Evolutionary conservation across 2,329 filamentous ascomycete species (phyloP).

Genomic region (Leptographium galeiforme): DNA sequence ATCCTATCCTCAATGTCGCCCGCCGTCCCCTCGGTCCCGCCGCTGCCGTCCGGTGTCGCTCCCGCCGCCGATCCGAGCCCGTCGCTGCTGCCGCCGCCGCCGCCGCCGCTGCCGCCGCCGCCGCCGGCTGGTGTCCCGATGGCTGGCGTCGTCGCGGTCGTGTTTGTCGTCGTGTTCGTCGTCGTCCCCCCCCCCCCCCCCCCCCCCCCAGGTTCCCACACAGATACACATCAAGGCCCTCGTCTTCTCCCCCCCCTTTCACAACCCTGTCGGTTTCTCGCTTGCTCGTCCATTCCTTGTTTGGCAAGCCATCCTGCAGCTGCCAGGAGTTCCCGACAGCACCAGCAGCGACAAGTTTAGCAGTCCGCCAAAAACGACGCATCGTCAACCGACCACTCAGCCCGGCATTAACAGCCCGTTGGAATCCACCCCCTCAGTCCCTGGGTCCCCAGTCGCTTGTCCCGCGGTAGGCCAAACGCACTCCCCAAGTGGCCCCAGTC

Average conservation of each 20-base stretch:
- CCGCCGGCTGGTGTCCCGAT: neutral
- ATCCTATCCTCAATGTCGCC: slow-evolving; percentile 71
- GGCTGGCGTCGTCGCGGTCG: neutral
- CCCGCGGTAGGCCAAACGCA: neutral
- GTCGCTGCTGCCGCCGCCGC: neutral
- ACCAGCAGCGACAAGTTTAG: neutral
- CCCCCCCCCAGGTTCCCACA: neutral
- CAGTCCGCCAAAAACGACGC: neutral
- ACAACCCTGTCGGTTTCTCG: neutral
- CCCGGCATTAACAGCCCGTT: neutral
- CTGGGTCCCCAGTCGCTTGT: neutral
- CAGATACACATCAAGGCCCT: neutral
- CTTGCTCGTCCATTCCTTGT: slow-evolving; percentile 1
- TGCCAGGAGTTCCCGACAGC: slow-evolving; percentile 1
- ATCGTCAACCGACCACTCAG: neutral
- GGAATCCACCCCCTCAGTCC: neutral
- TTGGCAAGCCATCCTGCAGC: slow-evolving; percentile 4
- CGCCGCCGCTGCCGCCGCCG: neutral
- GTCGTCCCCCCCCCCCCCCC: neutral
- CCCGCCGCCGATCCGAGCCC: neutral
- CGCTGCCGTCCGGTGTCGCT: neutral
- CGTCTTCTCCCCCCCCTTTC: neutral
- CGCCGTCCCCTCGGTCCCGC: slow-evolving; percentile 29
- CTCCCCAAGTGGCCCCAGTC: neutral
- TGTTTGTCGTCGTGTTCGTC: neutral